Base-by-base conservation (phyloP, 495 filamentous ascomycete species). In the Peziza echinospora region DNA sequence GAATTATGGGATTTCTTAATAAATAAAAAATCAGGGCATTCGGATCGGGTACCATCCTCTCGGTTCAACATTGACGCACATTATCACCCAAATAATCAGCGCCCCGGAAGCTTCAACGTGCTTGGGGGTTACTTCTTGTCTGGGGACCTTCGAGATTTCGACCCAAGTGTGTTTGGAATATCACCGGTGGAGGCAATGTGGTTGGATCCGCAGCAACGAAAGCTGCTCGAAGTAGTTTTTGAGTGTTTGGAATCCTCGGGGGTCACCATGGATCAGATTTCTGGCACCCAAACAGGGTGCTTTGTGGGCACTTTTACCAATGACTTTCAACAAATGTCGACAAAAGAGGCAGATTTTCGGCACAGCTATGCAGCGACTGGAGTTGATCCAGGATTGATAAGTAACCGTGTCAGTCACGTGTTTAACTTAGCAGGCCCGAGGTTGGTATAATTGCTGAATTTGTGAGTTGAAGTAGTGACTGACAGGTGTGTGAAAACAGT, bases 151-250 rank as follows among this genome's bases (percentile, higher is more conserved):
- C 53, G 61, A 0, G 30, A 49, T 0, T 75, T 75, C 39, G 70
- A 75, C 21, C 60, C 65, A 11, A 49, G 48, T 5, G 80, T 80
- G 58, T 80, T 81, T 61, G 67, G 66, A 26, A 73, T 78, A 26
- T 69, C 67, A 10, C 64, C 69, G 13, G 59, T 66, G 43, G 68
- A 80, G 60, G 67, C 75, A 26, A 60, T 60, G 56, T 53, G 53
- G 4, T 66, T 71, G 62, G 68, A 71, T 44, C 68, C 68, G 1
- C 63, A 68, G 43, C 67, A 70, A 45, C 54, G 68, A 10, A 53
- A 75, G 3, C 56, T 75, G 17, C 62, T 82, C 5, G 77, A 80
- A 52, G 58, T 66, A 2, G 63, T 69, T 10, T 81, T 75, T 41
- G 72, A 80, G 48, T 67, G 67, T 0, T 58, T 80, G 10, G 75